Evolutionary conservation across 2,329 filamentous ascomycete species (phyloP).

Genomic region (Aspergillus intermedius): DNA sequence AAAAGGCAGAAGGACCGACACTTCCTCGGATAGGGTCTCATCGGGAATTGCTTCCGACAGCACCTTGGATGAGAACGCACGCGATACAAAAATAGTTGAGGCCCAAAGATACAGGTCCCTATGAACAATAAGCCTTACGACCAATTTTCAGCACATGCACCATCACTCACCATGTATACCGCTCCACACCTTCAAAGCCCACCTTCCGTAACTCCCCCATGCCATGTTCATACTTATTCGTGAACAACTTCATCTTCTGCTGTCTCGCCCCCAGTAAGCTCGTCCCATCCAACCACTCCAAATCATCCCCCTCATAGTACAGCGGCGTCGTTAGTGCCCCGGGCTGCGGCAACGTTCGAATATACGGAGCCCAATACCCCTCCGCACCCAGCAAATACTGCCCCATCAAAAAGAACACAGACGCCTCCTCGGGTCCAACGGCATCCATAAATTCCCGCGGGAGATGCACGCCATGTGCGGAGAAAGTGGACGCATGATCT

Average conservation of each 20-base stretch:
- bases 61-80: conserved; percentile 40
- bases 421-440: conserved; percentile 53
- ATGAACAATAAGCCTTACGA: background rate
- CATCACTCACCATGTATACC: conserved; percentile 34
- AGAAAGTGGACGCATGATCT: conserved; percentile 13
- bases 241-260: conserved; percentile 29
- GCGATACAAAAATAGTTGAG: conserved; percentile 38
- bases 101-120: conserved; percentile 44
- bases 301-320: conserved; percentile 58
- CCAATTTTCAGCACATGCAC: background rate
- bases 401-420: conserved; percentile 63
- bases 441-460: conserved; percentile 45
- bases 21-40: conserved; percentile 45
- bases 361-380: conserved; percentile 65
- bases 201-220: conserved; percentile 24
- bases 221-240: conserved; percentile 31
- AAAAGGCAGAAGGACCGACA: conserved; percentile 63
- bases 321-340: conserved; percentile 55
- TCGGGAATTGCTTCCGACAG: conserved; percentile 30
- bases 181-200: conserved; percentile 23
- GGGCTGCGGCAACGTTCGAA: conserved; percentile 59
- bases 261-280: conserved; percentile 29
- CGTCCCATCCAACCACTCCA: conserved; percentile 41
- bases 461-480: conserved; percentile 37
- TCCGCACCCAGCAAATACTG: conserved; percentile 54